Percentiles rank a stretch among this genome's conserved stretches.
Conservation (phyloP, 2,329 filamentous ascomycete genomes). For the Colletotrichum eremochloae region DNA sequence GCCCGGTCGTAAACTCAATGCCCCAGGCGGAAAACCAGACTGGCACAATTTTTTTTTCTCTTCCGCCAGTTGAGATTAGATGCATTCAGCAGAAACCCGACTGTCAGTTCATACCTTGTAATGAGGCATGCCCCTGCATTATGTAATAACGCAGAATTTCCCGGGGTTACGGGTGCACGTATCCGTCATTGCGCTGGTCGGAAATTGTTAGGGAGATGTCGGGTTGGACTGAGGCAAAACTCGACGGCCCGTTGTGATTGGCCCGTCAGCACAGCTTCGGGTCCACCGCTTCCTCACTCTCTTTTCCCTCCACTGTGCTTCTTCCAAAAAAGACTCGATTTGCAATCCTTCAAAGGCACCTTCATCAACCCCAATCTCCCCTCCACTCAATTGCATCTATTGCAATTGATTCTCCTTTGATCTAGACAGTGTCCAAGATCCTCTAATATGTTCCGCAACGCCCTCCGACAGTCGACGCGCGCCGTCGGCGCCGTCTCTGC, state of each 20-base stretch:
- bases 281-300: conserved; percentile 50
- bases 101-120: not conserved
- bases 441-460: conserved; percentile 94
- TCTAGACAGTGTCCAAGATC: conserved; percentile 65
- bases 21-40: conserved; percentile 25
- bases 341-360: conserved; percentile 62
- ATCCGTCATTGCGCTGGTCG: conserved; percentile 27
- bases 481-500: conserved; percentile 94
- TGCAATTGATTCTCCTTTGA: conserved; percentile 73
- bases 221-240: conserved; percentile 44
- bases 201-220: conserved; percentile 44
- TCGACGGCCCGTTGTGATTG: conserved; percentile 35
- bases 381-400: conserved; percentile 72
- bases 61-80: conserved; percentile 29
- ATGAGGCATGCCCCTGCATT: not conserved
- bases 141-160: conserved; percentile 17
- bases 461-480: conserved; percentile 96
- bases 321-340: conserved; percentile 58
- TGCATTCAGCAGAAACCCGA: conserved; percentile 16
- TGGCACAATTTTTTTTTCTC: conserved; percentile 26
- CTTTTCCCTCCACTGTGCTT: conserved; percentile 58
- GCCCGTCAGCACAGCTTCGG: conserved; percentile 35
- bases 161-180: conserved; percentile 37
- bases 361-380: conserved; percentile 68
- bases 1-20: conserved; percentile 29